Conservation (phyloP, 192 early-diverging fungal genomes). For the Mortierella antarctica region DNA sequence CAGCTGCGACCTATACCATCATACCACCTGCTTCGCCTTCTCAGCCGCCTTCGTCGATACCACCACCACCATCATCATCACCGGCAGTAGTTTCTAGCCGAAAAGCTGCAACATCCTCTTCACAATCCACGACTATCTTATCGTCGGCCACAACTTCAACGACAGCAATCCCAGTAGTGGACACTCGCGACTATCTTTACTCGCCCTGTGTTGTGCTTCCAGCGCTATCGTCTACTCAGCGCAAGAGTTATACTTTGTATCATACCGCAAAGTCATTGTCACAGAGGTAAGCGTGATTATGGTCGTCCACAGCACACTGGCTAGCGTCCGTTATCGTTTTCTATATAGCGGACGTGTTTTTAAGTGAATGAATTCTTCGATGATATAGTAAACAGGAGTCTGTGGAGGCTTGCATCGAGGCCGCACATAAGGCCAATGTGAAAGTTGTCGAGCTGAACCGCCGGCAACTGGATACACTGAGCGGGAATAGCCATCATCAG, state of each 20-base stretch:
- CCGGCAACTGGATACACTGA: constrained; percentile 45
- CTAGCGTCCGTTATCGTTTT: too few relatives aligned
- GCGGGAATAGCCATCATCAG: constrained; percentile 50
- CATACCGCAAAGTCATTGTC: background rate
- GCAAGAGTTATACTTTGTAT: constrained; percentile 9
- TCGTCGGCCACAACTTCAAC: background rate
- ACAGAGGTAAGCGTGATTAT: background rate
- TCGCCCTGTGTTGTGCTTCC: constrained; percentile 24
- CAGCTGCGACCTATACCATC: background rate
- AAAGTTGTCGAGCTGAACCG: constrained; percentile 27
- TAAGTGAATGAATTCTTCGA: too few relatives aligned
- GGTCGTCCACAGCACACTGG: background rate
- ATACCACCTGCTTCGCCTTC: background rate
- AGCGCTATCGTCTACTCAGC: constrained; percentile 10
- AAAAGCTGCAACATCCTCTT: background rate
- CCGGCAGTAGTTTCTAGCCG: background rate
- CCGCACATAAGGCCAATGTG: constrained; percentile 6
- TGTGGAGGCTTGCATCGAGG: background rate
- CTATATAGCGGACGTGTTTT: too few relatives aligned
- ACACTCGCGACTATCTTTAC: constrained; percentile 11
- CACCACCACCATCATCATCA: background rate
- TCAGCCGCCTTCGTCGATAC: background rate
- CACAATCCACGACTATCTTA: background rate
- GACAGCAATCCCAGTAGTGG: background rate
- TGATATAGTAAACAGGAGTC: too few relatives aligned